Conservation (phyloP, 352 stramenopile genomes). For the Globisporangium ultimum region DNA sequence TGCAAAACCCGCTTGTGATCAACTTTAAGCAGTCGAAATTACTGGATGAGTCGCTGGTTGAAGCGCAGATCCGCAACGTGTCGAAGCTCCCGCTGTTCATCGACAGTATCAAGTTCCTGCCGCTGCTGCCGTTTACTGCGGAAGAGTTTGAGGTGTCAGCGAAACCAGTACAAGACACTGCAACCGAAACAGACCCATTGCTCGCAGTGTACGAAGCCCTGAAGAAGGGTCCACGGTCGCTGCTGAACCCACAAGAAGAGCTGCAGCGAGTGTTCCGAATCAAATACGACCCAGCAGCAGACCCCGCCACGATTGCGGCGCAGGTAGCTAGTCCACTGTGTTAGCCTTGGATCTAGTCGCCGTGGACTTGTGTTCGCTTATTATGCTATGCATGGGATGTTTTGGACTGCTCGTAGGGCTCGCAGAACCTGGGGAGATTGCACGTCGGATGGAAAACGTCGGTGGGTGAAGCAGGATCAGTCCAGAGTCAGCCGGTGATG, state of each 20-base stretch:
- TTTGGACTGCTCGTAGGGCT: conserved; percentile 23
- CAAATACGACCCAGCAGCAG: conserved; percentile 35
- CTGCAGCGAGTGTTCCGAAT: conserved; percentile 74
- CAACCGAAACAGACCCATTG: neutral
- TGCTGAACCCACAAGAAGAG: conserved; percentile 77
- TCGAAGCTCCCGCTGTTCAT: conserved; percentile 78
- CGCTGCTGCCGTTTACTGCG: conserved; percentile 50
- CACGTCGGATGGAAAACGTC: conserved; percentile 83
- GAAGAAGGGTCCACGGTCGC: conserved; percentile 36
- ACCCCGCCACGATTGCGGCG: conserved; percentile 23
- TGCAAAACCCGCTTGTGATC: conserved; percentile 88
- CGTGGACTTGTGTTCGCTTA: neutral
- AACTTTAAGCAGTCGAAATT: conserved; percentile 76
- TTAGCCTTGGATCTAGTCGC: neutral
- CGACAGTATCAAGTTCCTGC: conserved; percentile 77
- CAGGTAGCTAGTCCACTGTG: conserved; percentile 20
- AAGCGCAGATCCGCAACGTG: conserved; percentile 82
- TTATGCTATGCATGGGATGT: neutral
- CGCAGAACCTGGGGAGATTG: conserved; percentile 66
- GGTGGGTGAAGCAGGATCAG: conserved; percentile 72
- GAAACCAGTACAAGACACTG: conserved; percentile 2
- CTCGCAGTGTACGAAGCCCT: conserved; percentile 22
- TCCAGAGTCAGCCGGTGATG: conserved; percentile 80
- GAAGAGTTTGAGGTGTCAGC: conserved; percentile 31
- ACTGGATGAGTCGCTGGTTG: conserved; percentile 52